A percentile compares a stretch with the other conserved stretches of the same genome.
Evolutionary conservation across 108 stramenopile species (phyloP).

Genomic region (Skeletonema costatum): DNA sequence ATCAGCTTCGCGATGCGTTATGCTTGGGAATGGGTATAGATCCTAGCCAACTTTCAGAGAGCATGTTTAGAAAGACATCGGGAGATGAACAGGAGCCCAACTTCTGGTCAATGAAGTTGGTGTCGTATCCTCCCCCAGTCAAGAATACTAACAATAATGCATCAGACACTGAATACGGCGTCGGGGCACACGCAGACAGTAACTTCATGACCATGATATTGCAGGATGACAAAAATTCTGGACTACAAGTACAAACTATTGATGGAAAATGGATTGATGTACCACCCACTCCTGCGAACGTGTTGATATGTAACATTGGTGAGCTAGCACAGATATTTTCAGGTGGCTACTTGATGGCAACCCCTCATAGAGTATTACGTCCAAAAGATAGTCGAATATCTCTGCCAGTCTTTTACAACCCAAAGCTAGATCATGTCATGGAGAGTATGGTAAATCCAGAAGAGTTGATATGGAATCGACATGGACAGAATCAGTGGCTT

Average conservation of each 20-base stretch:
- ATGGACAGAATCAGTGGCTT: slow-evolving; percentile 48
- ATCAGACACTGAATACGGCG: slow-evolving; percentile 44
- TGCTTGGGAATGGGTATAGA: slow-evolving; percentile 58
- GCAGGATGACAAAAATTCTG: slow-evolving; percentile 56
- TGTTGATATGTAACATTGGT: slow-evolving; percentile 71
- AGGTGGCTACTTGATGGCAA: slow-evolving; percentile 65
- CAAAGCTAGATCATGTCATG: slow-evolving; percentile 55
- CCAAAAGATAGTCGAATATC: slow-evolving; percentile 44
- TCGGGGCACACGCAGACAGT: slow-evolving; percentile 72
- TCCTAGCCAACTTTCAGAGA: slow-evolving; percentile 15
- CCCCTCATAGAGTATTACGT: slow-evolving; percentile 66
- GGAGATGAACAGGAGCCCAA: slow-evolving; percentile 40
- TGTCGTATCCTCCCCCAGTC: slow-evolving; percentile 57
- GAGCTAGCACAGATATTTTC: slow-evolving; percentile 64
- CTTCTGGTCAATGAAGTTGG: slow-evolving; percentile 69
- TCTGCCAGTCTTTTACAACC: slow-evolving; percentile 72
- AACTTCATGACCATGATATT: slow-evolving; percentile 67
- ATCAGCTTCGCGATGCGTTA: slow-evolving; percentile 56
- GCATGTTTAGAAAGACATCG: slow-evolving; percentile 21
- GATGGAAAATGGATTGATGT: slow-evolving; percentile 67
- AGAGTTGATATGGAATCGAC: slow-evolving; percentile 24
- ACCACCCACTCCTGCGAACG: slow-evolving; percentile 36
- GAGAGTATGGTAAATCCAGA: slow-evolving; percentile 36
- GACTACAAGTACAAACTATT: slow-evolving; percentile 58
- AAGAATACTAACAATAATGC: neutral